Percentiles rank a stretch among this genome's conserved stretches.
Evolutionary conservation across 1,139 yeast species (phyloP).

Genomic region (Nakaseomyces kungkrabaensis): DNA sequence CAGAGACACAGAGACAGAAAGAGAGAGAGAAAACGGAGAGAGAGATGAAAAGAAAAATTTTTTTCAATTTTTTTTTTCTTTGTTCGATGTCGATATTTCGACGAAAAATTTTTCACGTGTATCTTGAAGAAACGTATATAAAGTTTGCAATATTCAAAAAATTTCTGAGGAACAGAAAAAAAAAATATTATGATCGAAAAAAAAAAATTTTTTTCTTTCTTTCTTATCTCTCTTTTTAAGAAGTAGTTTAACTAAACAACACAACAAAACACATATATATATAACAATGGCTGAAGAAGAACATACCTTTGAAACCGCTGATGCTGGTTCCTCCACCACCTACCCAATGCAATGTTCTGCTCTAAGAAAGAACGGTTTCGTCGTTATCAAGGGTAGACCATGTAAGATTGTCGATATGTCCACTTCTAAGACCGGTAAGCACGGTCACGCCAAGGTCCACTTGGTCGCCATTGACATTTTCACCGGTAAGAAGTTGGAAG

Average conservation of each 20-base stretch:
- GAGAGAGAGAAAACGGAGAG: too few species aligned
- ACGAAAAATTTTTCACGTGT: conserved; percentile 1
- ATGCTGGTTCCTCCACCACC: conserved; percentile 98
- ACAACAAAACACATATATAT: neutral
- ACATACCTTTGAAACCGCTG: conserved; percentile 94
- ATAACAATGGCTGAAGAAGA: conserved; percentile 67
- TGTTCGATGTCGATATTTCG: neutral
- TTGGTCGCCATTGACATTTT: conserved; percentile 97
- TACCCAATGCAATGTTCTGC: conserved; percentile 99
- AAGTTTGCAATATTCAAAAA: neutral
- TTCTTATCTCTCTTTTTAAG: too few species aligned
- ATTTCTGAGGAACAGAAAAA: neutral
- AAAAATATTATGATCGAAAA: neutral
- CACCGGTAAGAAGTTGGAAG: conserved; percentile 99
- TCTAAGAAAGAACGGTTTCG: conserved; percentile 99
- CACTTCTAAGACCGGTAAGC: conserved; percentile 99
- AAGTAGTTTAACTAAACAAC: neutral
- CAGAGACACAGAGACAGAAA: too few species aligned
- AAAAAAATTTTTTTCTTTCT: neutral
- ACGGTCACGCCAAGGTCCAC: conserved; percentile 99
- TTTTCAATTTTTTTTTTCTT: too few species aligned
- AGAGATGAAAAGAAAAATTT: too few species aligned
- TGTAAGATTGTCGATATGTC: conserved; percentile 99
- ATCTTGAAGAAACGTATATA: neutral
- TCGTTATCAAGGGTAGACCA: conserved; percentile 97